Conservation (phyloP, 2,329 filamentous ascomycete genomes). For the Apiospora kogelbergensis region DNA sequence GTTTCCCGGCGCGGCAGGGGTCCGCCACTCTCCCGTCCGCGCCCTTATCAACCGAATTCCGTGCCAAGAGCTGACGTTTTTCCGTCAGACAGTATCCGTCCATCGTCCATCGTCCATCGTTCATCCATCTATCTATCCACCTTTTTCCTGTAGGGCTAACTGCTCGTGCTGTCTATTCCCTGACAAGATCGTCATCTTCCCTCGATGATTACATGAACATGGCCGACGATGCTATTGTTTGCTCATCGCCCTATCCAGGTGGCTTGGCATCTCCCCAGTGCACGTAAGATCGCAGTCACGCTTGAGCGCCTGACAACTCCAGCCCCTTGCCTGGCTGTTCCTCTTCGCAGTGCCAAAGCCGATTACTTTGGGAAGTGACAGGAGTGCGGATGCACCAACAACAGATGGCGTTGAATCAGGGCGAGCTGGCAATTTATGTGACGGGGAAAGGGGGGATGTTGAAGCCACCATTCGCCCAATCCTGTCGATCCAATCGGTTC, state of each 20-base stretch:
- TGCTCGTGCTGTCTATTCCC: not conserved
- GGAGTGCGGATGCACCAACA: not conserved
- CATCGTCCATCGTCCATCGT: too few species aligned
- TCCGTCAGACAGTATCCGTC: not conserved
- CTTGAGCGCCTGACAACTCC: not conserved
- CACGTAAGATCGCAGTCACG: not conserved
- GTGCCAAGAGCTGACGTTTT: not conserved
- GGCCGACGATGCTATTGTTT: not conserved
- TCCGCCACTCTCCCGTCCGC: not conserved
- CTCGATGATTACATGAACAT: not conserved
- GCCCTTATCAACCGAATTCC: not conserved
- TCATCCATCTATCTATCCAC: not conserved
- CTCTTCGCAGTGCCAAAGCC: not conserved
- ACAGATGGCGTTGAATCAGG: constrained; percentile 7
- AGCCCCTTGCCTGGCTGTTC: not conserved
- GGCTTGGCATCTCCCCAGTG: not conserved
- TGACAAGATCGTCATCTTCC: not conserved
- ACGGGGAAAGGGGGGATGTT: not conserved
- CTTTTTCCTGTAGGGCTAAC: not conserved
- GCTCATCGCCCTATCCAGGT: not conserved
- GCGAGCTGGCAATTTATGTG: not conserved
- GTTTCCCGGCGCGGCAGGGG: constrained; percentile 2
- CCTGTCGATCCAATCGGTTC: not conserved
- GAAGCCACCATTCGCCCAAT: not conserved
- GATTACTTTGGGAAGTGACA: not conserved